phyloP scores from a whole-genome alignment of 306 rosid genomes.

The Dryas alaskensis region DNA sequence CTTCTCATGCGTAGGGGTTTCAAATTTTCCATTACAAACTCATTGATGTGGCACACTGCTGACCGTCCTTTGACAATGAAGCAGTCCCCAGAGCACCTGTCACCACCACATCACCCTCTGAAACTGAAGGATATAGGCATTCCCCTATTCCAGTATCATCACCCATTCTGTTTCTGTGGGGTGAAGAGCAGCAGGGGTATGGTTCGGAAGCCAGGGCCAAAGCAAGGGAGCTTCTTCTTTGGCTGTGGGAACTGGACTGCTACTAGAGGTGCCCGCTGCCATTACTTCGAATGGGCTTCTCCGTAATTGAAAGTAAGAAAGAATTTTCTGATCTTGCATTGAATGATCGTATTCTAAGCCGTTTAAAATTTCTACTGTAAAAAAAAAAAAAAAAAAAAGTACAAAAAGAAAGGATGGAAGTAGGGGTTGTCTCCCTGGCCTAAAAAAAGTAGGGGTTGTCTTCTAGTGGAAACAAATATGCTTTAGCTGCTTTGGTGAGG shows the following conservation, averaged over 20 bases:
- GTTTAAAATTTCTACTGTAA: conserved; percentile 38
- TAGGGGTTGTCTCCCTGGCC: conserved; percentile 41
- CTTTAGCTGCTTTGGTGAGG: conserved; percentile 45
- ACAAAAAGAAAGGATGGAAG: conserved; percentile 24
- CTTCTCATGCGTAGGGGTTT: conserved; percentile 77
- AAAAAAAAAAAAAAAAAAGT: conserved; percentile 10
- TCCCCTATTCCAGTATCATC: conserved; percentile 42
- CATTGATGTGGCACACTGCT: conserved; percentile 59
- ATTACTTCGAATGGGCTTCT: conserved; percentile 84
- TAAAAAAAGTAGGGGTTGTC: conserved; percentile 40
- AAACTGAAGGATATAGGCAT: conserved; percentile 51
- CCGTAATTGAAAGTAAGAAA: conserved; percentile 36
- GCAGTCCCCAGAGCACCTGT: conserved; percentile 49
- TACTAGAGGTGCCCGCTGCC: conserved; percentile 78
- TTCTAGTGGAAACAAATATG: conserved; percentile 46
- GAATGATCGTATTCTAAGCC: conserved; percentile 34
- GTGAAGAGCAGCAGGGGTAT: conserved; percentile 68
- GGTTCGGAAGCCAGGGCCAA: conserved; percentile 83
- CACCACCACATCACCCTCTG: conserved; percentile 44
- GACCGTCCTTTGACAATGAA: conserved; percentile 55
- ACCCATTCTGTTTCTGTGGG: conserved; percentile 75
- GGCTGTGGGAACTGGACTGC: conserved; percentile 91
- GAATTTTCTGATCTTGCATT: conserved; percentile 32
- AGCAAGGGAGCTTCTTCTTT: conserved; percentile 73
- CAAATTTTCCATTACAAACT: conserved; percentile 69